Evolutionary conservation across 192 early-diverging fungal species (phyloP).

Genomic region (Rhizophagus clarus): DNA sequence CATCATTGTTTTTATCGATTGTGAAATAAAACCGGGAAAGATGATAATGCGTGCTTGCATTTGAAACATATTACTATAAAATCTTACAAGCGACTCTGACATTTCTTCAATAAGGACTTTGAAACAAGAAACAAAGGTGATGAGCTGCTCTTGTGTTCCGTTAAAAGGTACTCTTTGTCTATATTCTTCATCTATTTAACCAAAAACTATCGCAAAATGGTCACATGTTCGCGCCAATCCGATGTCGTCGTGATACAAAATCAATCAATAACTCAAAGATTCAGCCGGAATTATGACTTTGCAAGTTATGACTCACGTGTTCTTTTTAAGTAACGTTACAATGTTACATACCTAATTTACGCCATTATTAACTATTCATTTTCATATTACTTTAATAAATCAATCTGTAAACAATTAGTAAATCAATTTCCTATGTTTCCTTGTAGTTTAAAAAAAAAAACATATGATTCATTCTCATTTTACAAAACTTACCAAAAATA

Average conservation of each 20-base stretch:
- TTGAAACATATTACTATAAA: too few species aligned
- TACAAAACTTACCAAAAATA: not conserved
- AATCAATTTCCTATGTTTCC: too few species aligned
- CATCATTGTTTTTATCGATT: too few species aligned
- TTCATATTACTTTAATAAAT: too few species aligned
- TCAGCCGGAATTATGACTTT: not conserved
- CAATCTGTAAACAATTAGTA: too few species aligned
- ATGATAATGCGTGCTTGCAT: too few species aligned
- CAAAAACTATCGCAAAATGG: not conserved
- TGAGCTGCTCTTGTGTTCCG: not conserved
- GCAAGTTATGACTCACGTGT: not conserved
- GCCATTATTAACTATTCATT: not conserved
- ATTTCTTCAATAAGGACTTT: too few species aligned
- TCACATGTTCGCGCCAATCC: not conserved
- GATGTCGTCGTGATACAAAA: not conserved
- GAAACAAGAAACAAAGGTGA: not conserved
- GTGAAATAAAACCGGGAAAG: too few species aligned
- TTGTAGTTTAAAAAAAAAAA: too few species aligned
- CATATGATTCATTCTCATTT: not conserved
- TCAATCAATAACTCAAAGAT: not conserved
- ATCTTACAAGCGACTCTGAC: too few species aligned
- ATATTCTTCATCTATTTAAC: not conserved
- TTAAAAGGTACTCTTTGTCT: not conserved
- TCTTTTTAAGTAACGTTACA: not conserved
- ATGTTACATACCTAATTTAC: not conserved